These are phyloP conservation scores for Mycoemilia scoparia DNA, from an alignment of 192 early-diverging fungal genomes.

Conservation along the genomic window DNA sequence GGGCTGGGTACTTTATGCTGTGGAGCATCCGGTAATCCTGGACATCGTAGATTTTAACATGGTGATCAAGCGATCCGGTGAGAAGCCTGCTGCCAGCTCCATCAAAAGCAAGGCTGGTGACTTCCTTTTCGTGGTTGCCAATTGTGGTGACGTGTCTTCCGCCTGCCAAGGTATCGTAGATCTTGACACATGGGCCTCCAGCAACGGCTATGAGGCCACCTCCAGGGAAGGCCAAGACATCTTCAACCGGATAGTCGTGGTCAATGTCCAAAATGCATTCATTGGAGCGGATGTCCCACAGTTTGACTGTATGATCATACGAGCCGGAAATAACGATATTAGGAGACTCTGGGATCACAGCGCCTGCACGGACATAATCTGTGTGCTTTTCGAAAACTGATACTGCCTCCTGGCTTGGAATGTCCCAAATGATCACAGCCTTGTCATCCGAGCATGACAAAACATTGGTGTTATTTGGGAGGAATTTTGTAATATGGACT, in stretches of 20 bases:
- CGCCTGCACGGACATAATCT: constrained; percentile 76
- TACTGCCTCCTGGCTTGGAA: constrained; percentile 56
- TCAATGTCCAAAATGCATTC: constrained; percentile 54
- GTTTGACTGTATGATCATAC: constrained; percentile 85
- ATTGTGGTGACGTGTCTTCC: constrained; percentile 56
- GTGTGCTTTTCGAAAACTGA: constrained; percentile 60
- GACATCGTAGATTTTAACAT: constrained; percentile 87
- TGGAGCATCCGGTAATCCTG: constrained; percentile 73
- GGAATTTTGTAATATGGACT: constrained; percentile 67
- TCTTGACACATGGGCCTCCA: constrained; percentile 57
- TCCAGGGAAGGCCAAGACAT: constrained; percentile 65
- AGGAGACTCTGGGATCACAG: constrained; percentile 55
- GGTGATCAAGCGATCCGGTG: constrained; percentile 84
- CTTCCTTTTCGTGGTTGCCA: constrained; percentile 89
- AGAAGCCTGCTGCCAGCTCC: constrained; percentile 52
- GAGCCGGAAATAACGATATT: constrained; percentile 71
- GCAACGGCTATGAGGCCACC: constrained; percentile 49
- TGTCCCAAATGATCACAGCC: constrained; percentile 87
- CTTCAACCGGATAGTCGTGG: constrained; percentile 79
- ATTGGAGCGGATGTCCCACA: constrained; percentile 79
- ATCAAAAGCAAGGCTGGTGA: constrained; percentile 80
- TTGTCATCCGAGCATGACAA: constrained; percentile 81
- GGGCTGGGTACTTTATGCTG: constrained; percentile 75
- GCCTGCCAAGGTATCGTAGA: constrained; percentile 78
- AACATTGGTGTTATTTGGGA: constrained; percentile 58